Evolutionary conservation across 129 eudicot genomes (phyloP), one percentile per base, ranked within the genome.

Genomic region (Kitagawia praeruptora): DNA sequence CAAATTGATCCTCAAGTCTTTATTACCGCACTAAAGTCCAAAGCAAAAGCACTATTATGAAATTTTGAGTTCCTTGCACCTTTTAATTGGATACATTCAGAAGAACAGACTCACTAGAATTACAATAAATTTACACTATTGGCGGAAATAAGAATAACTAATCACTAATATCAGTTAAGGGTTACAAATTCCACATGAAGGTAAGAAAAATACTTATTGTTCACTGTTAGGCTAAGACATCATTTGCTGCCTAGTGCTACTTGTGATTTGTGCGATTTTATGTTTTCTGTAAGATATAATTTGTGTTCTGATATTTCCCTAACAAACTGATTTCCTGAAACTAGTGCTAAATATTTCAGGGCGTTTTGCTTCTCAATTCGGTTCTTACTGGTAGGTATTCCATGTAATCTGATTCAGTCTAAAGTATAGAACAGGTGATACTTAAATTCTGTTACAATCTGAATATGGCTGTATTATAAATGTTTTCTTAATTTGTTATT

Each of bases 321-420:
- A 38, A 71, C 37, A 27, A 76, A 51, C 18, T 82, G 61, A 85
- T 76, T 44, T 18, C 19, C 75, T 86, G 41, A 78, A 81, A 49
- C 31, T 73, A 56, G 39, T 66, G 38, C 46, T 37, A 19, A 82
- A 63, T 61, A 31, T 75, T 87, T 86, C 88, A 93, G 98, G 98
- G 98, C 3, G 95, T 93, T 81, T 80, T 91, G 80, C 79, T 93
- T 85, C 95, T 93, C 74, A 93, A 93, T 81, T 90, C 98, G 70
- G 98, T 93, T 83, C 98, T 93, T 64, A 93, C 98, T 0, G 98
- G 98, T 93, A 85, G 69, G 89, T 70, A 10, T 82, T 78, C 47
- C 18, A 11, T 79, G 9, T 70, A 46, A 63, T 45, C 70, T 78
- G 61, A 47, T 21, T 41, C 49, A 45, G 16, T 64, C 71, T 64